Evolutionary conservation across 495 filamentous ascomycete genomes (phyloP), one percentile per base, ranked within the genome.

Genomic region (Daldinia grandis): DNA sequence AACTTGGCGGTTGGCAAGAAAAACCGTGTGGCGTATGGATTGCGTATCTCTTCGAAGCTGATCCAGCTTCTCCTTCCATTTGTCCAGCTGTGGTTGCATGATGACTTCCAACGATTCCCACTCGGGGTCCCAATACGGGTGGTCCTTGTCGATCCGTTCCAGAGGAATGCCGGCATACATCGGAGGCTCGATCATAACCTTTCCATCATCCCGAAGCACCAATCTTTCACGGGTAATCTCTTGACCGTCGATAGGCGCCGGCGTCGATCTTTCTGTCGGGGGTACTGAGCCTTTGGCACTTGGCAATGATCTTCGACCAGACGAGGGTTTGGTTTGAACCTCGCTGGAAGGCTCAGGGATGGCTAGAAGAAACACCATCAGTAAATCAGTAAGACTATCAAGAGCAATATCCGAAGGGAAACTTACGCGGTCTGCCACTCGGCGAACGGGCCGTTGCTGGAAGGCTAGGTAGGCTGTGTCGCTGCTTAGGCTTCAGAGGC

Each of bases 101-200:
- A 73, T 35, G 5, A 51, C 54, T 44, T 80, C 78, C 33, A 84
- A 62, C 14, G 76, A 62, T 9, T 69, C 62, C 83, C 83, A 85
- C 38, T 80, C 76, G 0, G 72, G 63, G 12, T 84, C 82, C 83
- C 83, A 85, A 58, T 84, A 84, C 6, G 79, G 78, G 30, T 85
- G 79, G 15, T 62, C 66, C 1, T 74, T 71, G 37, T 73, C 64
- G 59, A 85, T 83, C 64, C 81, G 83, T 33, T 71, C 79, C 8
- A 84, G 68, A 1, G 83, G 83, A 14, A 84, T 81, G 1, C 81
- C 82, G 15, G 72, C 77, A 70, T 82, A 82, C 68, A 78, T 74
- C 15, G 76, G 64, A 1, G 83, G 83, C 2, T 80, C 78, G 1
- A 74, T 81, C 15, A 80, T 78, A 10, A 79, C 66, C 6, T 53